Percentiles rank a stretch among this genome's conserved stretches.
Evolutionary conservation across 1,139 yeast genomes (phyloP).

Genomic region (Pichia sp.): DNA sequence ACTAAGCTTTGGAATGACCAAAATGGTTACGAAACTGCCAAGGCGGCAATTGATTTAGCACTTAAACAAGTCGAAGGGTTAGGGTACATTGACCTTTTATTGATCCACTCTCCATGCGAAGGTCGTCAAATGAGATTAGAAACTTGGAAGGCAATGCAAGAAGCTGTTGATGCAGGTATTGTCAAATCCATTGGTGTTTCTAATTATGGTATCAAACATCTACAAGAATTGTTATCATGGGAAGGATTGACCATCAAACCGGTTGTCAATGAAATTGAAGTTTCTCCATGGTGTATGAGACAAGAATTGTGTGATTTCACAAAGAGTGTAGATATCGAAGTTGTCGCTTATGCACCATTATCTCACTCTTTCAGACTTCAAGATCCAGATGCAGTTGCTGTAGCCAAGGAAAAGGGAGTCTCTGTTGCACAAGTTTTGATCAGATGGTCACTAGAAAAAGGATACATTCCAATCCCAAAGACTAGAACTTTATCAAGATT

Average conservation of each 20-base stretch:
- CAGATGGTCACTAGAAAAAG: conserved; percentile 56
- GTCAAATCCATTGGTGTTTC: conserved; percentile 68
- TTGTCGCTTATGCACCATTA: conserved; percentile 73
- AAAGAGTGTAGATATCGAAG: conserved; percentile 45
- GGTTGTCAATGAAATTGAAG: conserved; percentile 63
- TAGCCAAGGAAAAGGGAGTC: conserved; percentile 37
- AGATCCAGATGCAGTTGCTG: conserved; percentile 45
- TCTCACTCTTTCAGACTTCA: conserved; percentile 56
- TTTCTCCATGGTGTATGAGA: conserved; percentile 78
- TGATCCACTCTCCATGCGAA: conserved; percentile 62
- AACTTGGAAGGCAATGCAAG: conserved; percentile 63
- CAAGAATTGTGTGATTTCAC: conserved; percentile 59
- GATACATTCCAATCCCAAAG: conserved; percentile 73
- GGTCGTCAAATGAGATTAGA: conserved; percentile 51
- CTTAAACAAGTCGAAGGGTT: conserved; percentile 49
- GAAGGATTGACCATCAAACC: conserved; percentile 52
- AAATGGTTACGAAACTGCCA: conserved; percentile 60
- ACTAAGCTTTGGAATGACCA: conserved; percentile 64
- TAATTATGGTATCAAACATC: conserved; percentile 61
- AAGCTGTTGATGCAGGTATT: conserved; percentile 54
- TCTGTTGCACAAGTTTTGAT: conserved; percentile 43
- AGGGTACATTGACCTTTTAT: conserved; percentile 49
- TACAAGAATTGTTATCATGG: conserved; percentile 58
- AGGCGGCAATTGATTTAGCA: conserved; percentile 49
- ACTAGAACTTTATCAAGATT: conserved; percentile 54